A percentile compares a stretch with the other conserved stretches of the same genome.
Conservation (phyloP, 257 asterid genomes). For the Agastache rugosa region DNA sequence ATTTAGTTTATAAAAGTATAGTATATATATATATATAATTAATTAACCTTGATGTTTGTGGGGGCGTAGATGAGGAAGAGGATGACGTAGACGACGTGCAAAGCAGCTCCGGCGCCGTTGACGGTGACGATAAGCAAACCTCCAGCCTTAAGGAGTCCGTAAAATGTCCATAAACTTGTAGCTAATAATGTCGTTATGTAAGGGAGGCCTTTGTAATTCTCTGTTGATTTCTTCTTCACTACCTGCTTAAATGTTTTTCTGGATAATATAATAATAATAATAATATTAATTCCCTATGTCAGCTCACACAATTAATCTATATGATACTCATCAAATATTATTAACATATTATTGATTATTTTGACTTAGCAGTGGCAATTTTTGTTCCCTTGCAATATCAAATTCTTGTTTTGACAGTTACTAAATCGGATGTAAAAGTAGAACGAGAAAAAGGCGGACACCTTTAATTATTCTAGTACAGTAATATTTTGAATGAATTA, state of each 20-base stretch:
- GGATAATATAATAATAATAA: conserved; percentile 25
- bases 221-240: conserved; percentile 62
- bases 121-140: conserved; percentile 67
- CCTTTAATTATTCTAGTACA: too few species aligned
- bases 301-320: too few species aligned
- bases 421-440: too few species aligned
- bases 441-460: too few species aligned
- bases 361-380: too few species aligned
- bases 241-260: conserved; percentile 53
- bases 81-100: conserved; percentile 59
- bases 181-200: conserved; percentile 51
- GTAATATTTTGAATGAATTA: too few species aligned
- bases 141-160: conserved; percentile 64
- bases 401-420: too few species aligned
- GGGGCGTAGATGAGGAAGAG: conserved; percentile 69
- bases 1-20: too few species aligned
- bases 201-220: conserved; percentile 54
- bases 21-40: background rate
- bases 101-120: conserved; percentile 62
- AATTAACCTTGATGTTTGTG: conserved; percentile 47
- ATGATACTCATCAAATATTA: too few species aligned
- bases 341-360: too few species aligned
- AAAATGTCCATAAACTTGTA: conserved; percentile 58
- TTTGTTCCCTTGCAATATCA: too few species aligned
- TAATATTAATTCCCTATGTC: background rate